A percentile compares a stretch with the other conserved stretches of the same genome.
These are phyloP conservation scores for Pythium sukuiense DNA, from an alignment of 352 stramenopile species.

Conservation along the genomic window DNA sequence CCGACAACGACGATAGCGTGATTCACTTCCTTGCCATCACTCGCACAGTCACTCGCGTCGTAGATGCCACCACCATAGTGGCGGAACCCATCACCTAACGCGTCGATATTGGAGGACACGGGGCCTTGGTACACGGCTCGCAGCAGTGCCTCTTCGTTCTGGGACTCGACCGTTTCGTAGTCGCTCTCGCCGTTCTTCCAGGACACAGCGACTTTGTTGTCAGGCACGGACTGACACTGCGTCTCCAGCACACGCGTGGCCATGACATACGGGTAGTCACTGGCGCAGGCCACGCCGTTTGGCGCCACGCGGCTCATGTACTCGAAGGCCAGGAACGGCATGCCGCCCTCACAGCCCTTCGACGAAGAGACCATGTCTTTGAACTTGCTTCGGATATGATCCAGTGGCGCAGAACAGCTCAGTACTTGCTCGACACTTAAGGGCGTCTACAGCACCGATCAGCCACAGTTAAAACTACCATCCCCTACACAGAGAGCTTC, in stretches of 20 bases:
- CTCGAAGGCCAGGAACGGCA: slow-evolving; percentile 89
- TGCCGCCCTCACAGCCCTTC: slow-evolving; percentile 82
- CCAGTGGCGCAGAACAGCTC: slow-evolving; percentile 66
- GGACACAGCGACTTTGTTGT: slow-evolving; percentile 42
- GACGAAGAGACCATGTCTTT: slow-evolving; percentile 75
- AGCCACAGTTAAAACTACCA: background rate
- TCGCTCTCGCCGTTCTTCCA: slow-evolving; percentile 48
- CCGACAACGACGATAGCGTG: slow-evolving; percentile 87
- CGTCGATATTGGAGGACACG: slow-evolving; percentile 80
- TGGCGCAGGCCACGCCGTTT: slow-evolving; percentile 74
- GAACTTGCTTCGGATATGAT: slow-evolving; percentile 79
- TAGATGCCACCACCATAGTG: slow-evolving; percentile 86
- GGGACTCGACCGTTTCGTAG: slow-evolving; percentile 53
- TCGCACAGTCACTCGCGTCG: slow-evolving; percentile 74
- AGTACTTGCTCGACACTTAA: slow-evolving; percentile 87
- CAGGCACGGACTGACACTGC: slow-evolving; percentile 33
- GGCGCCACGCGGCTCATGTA: slow-evolving; percentile 66
- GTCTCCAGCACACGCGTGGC: slow-evolving; percentile 52
- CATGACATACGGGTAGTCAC: slow-evolving; percentile 79
- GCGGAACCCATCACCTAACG: slow-evolving; percentile 73
- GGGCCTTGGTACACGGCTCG: slow-evolving; percentile 61
- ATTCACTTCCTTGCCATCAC: slow-evolving; percentile 78
- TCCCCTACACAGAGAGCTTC: background rate
- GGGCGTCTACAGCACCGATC: slow-evolving; percentile 32
- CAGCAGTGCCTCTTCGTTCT: slow-evolving; percentile 63